Base-by-base conservation (phyloP, 371 early-diverging fungal genomes). In the Apophysomyces sp. region DNA sequence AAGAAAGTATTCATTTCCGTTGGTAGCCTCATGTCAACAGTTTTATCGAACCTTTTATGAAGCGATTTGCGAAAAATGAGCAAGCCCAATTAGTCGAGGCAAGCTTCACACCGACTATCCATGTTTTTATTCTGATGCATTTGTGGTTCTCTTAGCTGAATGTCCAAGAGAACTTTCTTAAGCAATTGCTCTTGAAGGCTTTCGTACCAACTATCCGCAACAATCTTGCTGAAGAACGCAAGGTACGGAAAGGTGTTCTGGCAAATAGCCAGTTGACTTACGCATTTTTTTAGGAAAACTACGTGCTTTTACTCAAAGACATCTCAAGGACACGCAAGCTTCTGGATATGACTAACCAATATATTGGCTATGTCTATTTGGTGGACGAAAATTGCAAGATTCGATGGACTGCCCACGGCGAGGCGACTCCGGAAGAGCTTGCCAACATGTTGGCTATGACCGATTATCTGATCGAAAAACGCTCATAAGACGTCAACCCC, bases 361-460 rank as follows among this genome's bases (percentile, higher is more conserved):
- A 89, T 49, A 76, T 94, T 29, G 95, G 95, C 2, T 93, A 93
- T 76, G 87, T 89, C 2, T 89, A 86, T 68, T 67, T 94, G 29
- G 86, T 94, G 12, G 94, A 94, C 57, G 62, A 74, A 51, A 65
- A 82, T 31, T 90, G 93, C 62, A 75, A 80, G 52, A 82, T 94
- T n/a, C 74, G 94, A 52, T 94, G 95, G 95, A 82, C 85, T n/a
- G 93, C 95, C 1, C 91, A 94, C 66, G 95, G 94, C 12, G 65
- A 77, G 11, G 92, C 91, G 2, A 86, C 87, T 4, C 66, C 69
- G 8, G 72, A 80, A 29, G 95, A 94, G 73, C 49, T 90, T 24
- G 78, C 77, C 30, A 80, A 85, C 29, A 71, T 89, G 78, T 55
- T 80, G 32, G 80, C 68, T 18, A 74, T 84, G 72, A 76, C 83